A percentile compares a stretch with the other conserved stretches of the same genome.
These are phyloP conservation scores for Acrocalymma vagum DNA, from an alignment of 2,329 filamentous ascomycete genomes.

Conservation along the genomic window DNA sequence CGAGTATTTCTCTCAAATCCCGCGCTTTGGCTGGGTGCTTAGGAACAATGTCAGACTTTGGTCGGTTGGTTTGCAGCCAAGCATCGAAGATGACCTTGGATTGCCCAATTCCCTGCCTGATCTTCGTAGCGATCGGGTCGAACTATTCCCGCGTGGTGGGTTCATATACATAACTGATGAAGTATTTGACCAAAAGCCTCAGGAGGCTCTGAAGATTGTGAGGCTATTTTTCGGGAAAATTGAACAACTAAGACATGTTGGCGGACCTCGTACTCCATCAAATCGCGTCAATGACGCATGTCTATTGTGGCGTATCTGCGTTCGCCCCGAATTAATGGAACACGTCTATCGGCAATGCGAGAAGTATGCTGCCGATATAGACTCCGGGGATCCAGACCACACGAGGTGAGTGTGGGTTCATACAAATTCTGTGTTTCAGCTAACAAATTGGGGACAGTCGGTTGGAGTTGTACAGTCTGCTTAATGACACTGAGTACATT, in stretches of 20 bases:
- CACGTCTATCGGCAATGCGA: constrained; percentile 28
- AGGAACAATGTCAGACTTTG: constrained; percentile 38
- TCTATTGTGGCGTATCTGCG: constrained; percentile 42
- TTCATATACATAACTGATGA: constrained; percentile 55
- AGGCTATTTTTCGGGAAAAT: constrained; percentile 42
- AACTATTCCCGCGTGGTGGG: constrained; percentile 49
- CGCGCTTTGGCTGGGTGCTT: constrained; percentile 42
- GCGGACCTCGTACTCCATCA: constrained; percentile 19
- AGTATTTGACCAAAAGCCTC: constrained; percentile 49
- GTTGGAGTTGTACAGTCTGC: constrained; percentile 33
- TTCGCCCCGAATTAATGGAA: constrained; percentile 41
- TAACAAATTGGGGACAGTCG: constrained; percentile 10
- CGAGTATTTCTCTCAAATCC: constrained; percentile 37
- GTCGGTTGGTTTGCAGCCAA: constrained; percentile 40
- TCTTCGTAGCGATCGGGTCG: constrained; percentile 31
- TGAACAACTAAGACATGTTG: constrained; percentile 22
- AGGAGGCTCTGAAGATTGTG: constrained; percentile 46
- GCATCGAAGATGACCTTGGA: constrained; percentile 21
- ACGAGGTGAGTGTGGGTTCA: constrained; percentile 16
- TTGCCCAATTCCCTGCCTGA: constrained; percentile 19
- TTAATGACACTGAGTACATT: constrained; percentile 29
- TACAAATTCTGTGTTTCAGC: not conserved
- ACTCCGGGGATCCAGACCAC: constrained; percentile 23
- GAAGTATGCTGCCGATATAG: constrained; percentile 24
- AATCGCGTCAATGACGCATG: constrained; percentile 28